phyloP scores from a whole-genome alignment of 495 filamentous ascomycete species.

The Trichodelitschia bisporula region DNA sequence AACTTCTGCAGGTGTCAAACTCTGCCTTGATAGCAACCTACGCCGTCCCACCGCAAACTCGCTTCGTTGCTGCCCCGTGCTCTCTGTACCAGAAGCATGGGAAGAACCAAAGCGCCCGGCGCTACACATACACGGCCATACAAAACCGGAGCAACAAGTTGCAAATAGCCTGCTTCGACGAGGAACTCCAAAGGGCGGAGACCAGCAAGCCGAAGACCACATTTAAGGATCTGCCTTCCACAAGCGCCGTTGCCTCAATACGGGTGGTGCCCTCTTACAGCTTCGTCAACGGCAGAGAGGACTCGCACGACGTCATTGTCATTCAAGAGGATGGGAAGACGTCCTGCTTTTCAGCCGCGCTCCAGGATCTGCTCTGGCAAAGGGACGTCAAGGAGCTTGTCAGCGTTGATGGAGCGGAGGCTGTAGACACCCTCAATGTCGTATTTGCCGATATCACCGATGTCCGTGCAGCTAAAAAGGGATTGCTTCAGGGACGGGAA shows the following conservation, averaged over 20 bases:
- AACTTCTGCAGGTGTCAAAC: constrained; percentile 34
- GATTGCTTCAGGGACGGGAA: constrained; percentile 20
- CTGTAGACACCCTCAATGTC: constrained; percentile 11
- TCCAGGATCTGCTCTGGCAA: constrained; percentile 10
- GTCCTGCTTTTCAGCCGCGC: constrained; percentile 27
- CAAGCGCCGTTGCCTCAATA: constrained; percentile 3
- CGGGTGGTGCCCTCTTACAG: constrained; percentile 5
- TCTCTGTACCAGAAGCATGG: constrained; percentile 40
- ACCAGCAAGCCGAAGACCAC: constrained; percentile 4
- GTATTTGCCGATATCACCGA: constrained; percentile 17
- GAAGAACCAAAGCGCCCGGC: constrained; percentile 25
- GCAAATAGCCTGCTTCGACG: constrained; percentile 17
- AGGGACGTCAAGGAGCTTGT: constrained; percentile 10
- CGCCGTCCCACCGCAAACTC: constrained; percentile 56
- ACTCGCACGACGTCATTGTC: constrained; percentile 13
- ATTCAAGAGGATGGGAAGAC: constrained; percentile 20
- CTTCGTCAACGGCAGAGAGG: constrained; percentile 9
- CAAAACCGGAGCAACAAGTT: constrained; percentile 4
- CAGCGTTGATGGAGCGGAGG: constrained; percentile 7
- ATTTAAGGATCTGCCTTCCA: constrained; percentile 1
- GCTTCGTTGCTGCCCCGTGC: constrained; percentile 51
- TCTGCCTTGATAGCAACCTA: constrained; percentile 67
- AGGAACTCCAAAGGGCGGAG: constrained; percentile 4
- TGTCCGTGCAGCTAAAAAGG: constrained; percentile 17
- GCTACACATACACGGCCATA: constrained; percentile 46